These are phyloP conservation scores for Populus deltoides DNA, from an alignment of 345 rosid genomes.

Conservation along the genomic window DNA sequence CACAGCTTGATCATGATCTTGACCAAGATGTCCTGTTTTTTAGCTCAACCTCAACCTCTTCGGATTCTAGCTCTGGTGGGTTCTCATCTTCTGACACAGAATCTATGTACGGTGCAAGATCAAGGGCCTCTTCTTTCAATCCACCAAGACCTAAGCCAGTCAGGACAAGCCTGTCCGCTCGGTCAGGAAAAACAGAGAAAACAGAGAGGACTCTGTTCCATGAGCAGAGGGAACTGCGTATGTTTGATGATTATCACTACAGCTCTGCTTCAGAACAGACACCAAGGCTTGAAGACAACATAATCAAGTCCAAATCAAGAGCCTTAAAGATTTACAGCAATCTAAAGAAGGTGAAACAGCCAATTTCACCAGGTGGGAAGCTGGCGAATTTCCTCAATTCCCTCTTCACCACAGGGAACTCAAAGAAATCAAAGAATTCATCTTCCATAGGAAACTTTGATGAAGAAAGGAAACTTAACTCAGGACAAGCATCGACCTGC, in stretches of 20 bases:
- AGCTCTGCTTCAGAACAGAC: conserved; percentile 28
- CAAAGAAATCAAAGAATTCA: conserved; percentile 49
- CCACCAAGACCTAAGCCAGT: conserved; percentile 45
- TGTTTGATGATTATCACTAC: conserved; percentile 31
- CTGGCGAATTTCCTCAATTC: conserved; percentile 73
- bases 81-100: conserved; percentile 88
- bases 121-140: conserved; percentile 34
- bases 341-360: conserved; percentile 66
- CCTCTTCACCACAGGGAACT: conserved; percentile 44
- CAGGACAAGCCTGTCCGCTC: conserved; percentile 31
- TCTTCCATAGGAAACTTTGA: conserved; percentile 25
- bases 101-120: conserved; percentile 39
- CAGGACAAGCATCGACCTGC: conserved; percentile 53
- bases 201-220: conserved; percentile 36
- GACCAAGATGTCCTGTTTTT: conserved; percentile 49
- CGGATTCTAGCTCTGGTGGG: conserved; percentile 67
- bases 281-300: conserved; percentile 36
- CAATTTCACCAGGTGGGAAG: conserved; percentile 78
- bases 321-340: conserved; percentile 55
- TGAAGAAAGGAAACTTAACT: conserved; percentile 34
- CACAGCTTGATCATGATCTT: conserved; percentile 24
- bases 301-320: conserved; percentile 53
- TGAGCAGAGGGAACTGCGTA: conserved; percentile 42
- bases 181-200: conserved; percentile 33
- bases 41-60: conserved; percentile 71